A percentile compares a stretch with the other conserved stretches of the same genome.
phyloP scores from a whole-genome alignment of 345 rosid species.

The Populus nigra region DNA sequence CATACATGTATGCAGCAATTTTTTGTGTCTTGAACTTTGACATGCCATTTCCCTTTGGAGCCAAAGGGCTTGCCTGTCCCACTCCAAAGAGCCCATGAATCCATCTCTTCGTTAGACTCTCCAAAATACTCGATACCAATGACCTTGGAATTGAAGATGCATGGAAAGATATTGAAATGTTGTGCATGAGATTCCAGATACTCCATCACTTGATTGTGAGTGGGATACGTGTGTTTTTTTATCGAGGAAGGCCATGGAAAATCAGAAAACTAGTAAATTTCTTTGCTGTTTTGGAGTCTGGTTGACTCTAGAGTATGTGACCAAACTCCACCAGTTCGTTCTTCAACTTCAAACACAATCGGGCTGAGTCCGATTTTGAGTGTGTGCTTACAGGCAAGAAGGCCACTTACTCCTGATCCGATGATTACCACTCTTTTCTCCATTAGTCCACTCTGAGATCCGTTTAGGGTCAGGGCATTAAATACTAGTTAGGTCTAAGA shows the following conservation, averaged over 20 bases:
- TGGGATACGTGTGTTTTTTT: slow-evolving; percentile 17
- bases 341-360: slow-evolving; percentile 36
- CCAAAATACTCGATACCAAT: slow-evolving; percentile 32
- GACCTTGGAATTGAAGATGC: slow-evolving; percentile 36
- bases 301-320: slow-evolving; percentile 24
- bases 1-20: slow-evolving; percentile 18
- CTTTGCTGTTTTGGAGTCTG: slow-evolving; percentile 27
- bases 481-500: not conserved
- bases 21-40: slow-evolving; percentile 24
- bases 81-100: slow-evolving; percentile 38
- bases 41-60: slow-evolving; percentile 38
- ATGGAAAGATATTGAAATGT: slow-evolving; percentile 20
- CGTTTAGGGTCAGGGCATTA: not conserved
- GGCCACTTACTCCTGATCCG: slow-evolving; percentile 47
- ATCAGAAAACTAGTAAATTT: slow-evolving; percentile 31
- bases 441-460: slow-evolving; percentile 11
- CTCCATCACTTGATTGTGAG: slow-evolving; percentile 16
- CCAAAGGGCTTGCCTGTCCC: slow-evolving; percentile 38
- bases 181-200: slow-evolving; percentile 32
- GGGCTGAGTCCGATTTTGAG: slow-evolving; percentile 33
- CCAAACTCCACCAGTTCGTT: slow-evolving; percentile 36
- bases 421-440: slow-evolving; percentile 33
- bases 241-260: slow-evolving; percentile 42
- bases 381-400: slow-evolving; percentile 37
- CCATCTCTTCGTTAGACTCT: slow-evolving; percentile 28